Percentiles rank a stretch among this genome's conserved stretches.
Evolutionary conservation across 2,329 filamentous ascomycete genomes (phyloP).

Genomic region (Diaporthe sp.): DNA sequence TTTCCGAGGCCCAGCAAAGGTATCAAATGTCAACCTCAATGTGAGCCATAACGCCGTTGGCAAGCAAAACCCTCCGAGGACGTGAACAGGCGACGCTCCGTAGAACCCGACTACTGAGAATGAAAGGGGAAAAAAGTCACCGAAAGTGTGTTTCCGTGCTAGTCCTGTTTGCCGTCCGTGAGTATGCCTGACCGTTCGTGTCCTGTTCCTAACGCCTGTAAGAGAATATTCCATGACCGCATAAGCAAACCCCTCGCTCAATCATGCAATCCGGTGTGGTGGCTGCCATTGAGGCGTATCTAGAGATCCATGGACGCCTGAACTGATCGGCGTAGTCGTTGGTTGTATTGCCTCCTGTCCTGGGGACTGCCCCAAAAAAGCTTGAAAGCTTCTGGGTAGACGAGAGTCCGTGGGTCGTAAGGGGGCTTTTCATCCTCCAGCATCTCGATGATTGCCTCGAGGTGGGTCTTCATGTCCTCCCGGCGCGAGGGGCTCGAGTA

Average conservation of each 20-base stretch:
- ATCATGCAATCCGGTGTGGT: constrained; percentile 19
- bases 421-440: constrained; percentile 91
- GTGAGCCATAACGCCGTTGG: constrained; percentile 41
- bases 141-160: constrained; percentile 24
- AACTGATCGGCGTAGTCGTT: constrained; percentile 83
- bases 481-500: constrained; percentile 70
- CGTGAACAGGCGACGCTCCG: not conserved
- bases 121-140: constrained; percentile 7
- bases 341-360: constrained; percentile 87
- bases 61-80: constrained; percentile 3
- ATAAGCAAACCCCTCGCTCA: constrained; percentile 24
- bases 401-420: constrained; percentile 90
- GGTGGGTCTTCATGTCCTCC: constrained; percentile 86
- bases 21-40: constrained; percentile 44
- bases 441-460: constrained; percentile 84
- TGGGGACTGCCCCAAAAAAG: constrained; percentile 87
- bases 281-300: constrained; percentile 41
- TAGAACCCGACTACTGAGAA: constrained; percentile 15
- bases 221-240: constrained; percentile 16
- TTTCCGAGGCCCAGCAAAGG: constrained; percentile 43
- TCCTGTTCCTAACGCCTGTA: constrained; percentile 34
- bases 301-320: constrained; percentile 70
- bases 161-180: constrained; percentile 33
- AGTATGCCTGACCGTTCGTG: constrained; percentile 30
- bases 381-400: constrained; percentile 87